Base-by-base conservation (phyloP, 2,329 filamentous ascomycete genomes). In the Claviceps pusilla region DNA sequence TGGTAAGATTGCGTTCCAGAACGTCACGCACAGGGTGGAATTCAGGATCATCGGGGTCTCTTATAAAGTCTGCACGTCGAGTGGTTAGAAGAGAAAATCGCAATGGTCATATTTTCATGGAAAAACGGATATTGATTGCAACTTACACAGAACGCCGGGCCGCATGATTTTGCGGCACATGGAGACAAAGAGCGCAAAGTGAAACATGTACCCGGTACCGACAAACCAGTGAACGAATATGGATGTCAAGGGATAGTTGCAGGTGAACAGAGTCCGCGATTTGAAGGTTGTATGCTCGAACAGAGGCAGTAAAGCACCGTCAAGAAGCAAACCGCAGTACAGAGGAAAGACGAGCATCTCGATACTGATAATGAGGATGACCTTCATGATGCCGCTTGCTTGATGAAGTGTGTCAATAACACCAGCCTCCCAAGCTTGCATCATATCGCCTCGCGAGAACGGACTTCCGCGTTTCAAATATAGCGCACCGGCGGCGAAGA, bases 91-190 rank as follows among this genome's bases (percentile, higher is more conserved):
- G 12, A 19, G 48, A 24, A 37, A 37, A 1, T 6, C 33, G 14
- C 29, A 16, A 46, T 28, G 7, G 24, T 9, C 2, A 16, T 16
- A 11, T 16, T 11, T 19, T 29, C 7, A 14, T 24, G 12, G 6
- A 7, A 41, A 37, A 9, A 28, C n/a, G 45, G 6, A 14, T 28
- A 16, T 9, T 3, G 1, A 4, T 16, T 2, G n/a, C 48, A 77
- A 3, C 84, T 78, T 75, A 88, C 84, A 97, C 56, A 98, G 75
- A 45, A 98, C 93, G 52, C 93, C 93, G 60, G 83, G 89, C 58
- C 93, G 84, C 84, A 98, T 87, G 56, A 97, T 95, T 72, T 95
- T 96, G 58, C 93, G 84, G 69, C 93, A 98, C 90, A 98, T 97
- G 55, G 90, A 94, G 19, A 98, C 93, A 66, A 98, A 98, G 3